phyloP scores from a whole-genome alignment of 208 protist genomes.

The Trypanosoma congolense region DNA sequence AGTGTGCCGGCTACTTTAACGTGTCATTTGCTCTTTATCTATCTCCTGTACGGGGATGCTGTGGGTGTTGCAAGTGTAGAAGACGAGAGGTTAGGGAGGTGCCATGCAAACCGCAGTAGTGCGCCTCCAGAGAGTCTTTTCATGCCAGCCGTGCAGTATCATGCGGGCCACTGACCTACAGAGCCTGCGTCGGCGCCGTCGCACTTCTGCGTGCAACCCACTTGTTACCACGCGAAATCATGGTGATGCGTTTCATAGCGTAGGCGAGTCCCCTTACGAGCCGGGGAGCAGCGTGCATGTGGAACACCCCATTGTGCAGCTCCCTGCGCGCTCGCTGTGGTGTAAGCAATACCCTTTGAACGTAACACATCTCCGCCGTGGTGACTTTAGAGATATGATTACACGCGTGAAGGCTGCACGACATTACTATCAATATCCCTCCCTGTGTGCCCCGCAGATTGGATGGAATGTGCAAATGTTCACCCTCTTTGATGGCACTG shows the following conservation, averaged over 20 bases:
- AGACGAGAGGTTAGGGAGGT: too few species aligned
- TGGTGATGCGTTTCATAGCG: neutral
- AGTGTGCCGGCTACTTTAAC: too few species aligned
- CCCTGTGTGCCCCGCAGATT: slow-evolving; percentile 78
- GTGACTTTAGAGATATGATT: slow-evolving; percentile 70
- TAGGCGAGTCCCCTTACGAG: slow-evolving; percentile 13
- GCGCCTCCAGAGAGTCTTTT: too few species aligned
- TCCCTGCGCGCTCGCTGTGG: slow-evolving; percentile 80
- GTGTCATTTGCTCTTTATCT: too few species aligned
- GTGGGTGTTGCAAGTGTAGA: too few species aligned
- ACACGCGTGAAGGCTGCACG: slow-evolving; percentile 50
- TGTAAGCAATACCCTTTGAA: slow-evolving; percentile 56
- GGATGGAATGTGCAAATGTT: slow-evolving; percentile 90
- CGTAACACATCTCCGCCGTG: slow-evolving; percentile 22
- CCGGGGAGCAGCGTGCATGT: slow-evolving; percentile 26
- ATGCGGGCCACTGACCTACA: too few species aligned
- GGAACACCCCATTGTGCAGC: slow-evolving; percentile 75
- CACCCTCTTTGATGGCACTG: slow-evolving; percentile 69
- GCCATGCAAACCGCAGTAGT: too few species aligned
- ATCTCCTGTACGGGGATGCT: too few species aligned
- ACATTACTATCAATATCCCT: slow-evolving; percentile 86
- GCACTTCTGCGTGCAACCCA: neutral
- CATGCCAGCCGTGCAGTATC: too few species aligned
- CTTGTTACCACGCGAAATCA: neutral
- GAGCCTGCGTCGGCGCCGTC: neutral